Evolutionary conservation across 192 early-diverging fungal genomes (phyloP).

Genomic region (Entomortierella beljakovae): DNA sequence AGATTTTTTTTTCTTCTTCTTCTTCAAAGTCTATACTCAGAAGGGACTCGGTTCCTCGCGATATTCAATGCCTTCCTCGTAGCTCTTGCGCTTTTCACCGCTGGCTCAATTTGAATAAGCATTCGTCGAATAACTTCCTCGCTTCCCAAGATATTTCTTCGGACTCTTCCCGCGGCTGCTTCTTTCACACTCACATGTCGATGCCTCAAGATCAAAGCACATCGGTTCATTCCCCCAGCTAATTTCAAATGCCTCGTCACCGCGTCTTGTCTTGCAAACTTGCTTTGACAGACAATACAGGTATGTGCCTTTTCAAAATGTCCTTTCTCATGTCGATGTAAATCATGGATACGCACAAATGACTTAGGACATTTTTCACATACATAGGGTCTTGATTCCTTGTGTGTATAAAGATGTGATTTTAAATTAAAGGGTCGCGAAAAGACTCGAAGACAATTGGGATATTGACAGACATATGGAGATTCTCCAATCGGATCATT

Average conservation of each 20-base stretch:
- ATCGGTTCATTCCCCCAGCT: constrained; percentile 28
- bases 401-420: constrained; percentile 77
- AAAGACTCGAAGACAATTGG: constrained; percentile 58
- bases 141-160: constrained; percentile 11
- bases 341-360: constrained; percentile 87
- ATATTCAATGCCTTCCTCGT: too few species aligned
- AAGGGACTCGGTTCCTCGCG: too few species aligned
- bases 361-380: constrained; percentile 76
- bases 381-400: constrained; percentile 70
- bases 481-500: constrained; percentile 4
- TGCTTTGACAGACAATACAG: constrained; percentile 74
- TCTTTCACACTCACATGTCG: constrained; percentile 13
- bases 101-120: constrained; percentile 16
- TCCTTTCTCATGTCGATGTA: constrained; percentile 77
- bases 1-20: too few species aligned
- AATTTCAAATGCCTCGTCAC: constrained; percentile 47
- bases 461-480: constrained; percentile 19
- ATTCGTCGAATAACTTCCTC: constrained; percentile 8
- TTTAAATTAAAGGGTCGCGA: constrained; percentile 78
- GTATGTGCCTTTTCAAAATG: constrained; percentile 77
- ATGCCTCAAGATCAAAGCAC: constrained; percentile 21
- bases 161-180: constrained; percentile 23
- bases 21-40: too few species aligned
- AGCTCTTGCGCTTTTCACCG: constrained; percentile 11
- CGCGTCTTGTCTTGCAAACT: constrained; percentile 61